phyloP scores from a whole-genome alignment of 768 basidiomycete genomes.

The Daedalea quercina region DNA sequence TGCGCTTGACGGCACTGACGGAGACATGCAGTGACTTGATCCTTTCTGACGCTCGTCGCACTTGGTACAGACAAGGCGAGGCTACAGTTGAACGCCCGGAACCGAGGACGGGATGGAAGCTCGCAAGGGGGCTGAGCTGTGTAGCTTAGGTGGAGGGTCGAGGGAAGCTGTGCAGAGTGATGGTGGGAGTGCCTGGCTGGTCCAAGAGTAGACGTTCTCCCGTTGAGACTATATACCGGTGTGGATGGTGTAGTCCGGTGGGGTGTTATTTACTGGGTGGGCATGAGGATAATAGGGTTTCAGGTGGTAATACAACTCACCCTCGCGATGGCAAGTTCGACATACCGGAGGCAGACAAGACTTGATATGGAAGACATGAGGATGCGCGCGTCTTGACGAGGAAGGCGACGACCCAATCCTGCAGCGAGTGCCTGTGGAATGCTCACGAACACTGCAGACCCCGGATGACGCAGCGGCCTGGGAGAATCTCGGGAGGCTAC shows the following conservation, averaged over 20 bases:
- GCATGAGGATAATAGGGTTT: neutral
- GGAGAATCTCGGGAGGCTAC: neutral
- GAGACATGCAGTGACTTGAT: neutral
- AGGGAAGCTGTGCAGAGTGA: neutral
- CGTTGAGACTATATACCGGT: neutral
- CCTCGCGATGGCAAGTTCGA: neutral
- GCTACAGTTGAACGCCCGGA: neutral
- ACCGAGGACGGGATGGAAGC: neutral
- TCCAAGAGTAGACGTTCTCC: neutral
- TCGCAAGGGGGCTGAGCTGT: neutral
- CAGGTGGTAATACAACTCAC: neutral
- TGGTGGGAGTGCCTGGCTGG: neutral
- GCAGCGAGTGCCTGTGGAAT: no score
- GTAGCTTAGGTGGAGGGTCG: neutral
- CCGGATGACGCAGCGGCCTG: conserved; percentile 2
- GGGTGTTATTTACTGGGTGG: neutral
- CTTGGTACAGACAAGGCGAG: neutral
- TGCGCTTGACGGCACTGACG: neutral
- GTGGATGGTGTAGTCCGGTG: neutral
- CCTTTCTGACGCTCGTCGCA: neutral
- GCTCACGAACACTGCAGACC: neutral
- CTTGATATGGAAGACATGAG: conserved; percentile 1
- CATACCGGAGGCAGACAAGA: neutral
- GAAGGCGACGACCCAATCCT: no score
- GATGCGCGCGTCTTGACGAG: neutral